A percentile compares a stretch with the other conserved stretches of the same genome.
phyloP scores from a whole-genome alignment of 306 rosid species.

The Acacia confusa region DNA sequence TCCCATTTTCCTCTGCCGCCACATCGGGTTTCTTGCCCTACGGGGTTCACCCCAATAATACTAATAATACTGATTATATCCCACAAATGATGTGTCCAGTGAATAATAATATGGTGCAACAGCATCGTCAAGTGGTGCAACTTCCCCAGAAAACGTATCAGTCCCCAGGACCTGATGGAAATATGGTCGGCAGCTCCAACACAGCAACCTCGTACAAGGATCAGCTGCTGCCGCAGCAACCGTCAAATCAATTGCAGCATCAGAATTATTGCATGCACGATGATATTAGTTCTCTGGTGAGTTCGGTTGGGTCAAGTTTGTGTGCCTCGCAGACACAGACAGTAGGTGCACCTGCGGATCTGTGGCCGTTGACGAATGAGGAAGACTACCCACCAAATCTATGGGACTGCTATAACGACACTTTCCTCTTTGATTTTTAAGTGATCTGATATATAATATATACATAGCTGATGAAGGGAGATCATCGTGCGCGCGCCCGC shows the following conservation, averaged over 20 bases:
- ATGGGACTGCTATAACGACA: constrained; percentile 87
- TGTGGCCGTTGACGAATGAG: constrained; percentile 63
- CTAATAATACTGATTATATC: background rate
- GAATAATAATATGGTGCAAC: constrained; percentile 21
- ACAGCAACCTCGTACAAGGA: constrained; percentile 36
- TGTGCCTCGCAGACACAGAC: constrained; percentile 34
- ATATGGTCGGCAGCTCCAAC: background rate
- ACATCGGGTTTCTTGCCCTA: constrained; percentile 35
- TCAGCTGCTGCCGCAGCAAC: constrained; percentile 16
- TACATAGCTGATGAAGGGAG: background rate
- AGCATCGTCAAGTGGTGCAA: constrained; percentile 28
- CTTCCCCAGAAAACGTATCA: constrained; percentile 8
- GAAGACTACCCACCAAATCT: constrained; percentile 52
- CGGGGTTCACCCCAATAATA: constrained; percentile 28
- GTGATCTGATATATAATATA: background rate
- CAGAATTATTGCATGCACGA: constrained; percentile 25
- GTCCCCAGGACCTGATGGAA: background rate
- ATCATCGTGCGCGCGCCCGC: background rate
- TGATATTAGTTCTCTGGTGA: constrained; percentile 34
- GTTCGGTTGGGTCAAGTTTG: constrained; percentile 36
- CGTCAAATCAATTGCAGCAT: background rate
- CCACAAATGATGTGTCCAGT: constrained; percentile 30
- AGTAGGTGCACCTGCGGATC: constrained; percentile 37
- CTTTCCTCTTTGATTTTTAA: constrained; percentile 63
- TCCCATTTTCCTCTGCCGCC: constrained; percentile 32